Evolutionary conservation across 805 yeast genomes (phyloP).

Genomic region (Wickerhamomyces rabaulensis): DNA sequence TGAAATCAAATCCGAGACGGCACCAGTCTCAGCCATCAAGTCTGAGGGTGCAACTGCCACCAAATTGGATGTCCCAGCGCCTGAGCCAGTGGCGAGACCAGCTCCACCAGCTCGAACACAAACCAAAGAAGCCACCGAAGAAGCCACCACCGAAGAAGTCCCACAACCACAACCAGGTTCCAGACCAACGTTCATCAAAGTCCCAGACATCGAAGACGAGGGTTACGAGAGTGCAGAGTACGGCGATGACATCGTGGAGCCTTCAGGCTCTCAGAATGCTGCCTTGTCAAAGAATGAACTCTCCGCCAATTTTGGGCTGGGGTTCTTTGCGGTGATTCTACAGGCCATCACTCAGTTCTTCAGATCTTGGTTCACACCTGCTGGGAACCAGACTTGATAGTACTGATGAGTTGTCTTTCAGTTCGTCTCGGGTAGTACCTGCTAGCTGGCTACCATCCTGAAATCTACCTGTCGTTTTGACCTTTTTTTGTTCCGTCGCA

Average conservation of each 20-base stretch:
- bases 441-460: no score
- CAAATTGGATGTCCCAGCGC: constrained; percentile 2
- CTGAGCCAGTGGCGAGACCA: neutral
- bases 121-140: neutral
- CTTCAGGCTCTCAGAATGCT: neutral
- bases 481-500: neutral
- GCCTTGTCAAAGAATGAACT: neutral
- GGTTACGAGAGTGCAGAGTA: neutral
- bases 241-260: neutral
- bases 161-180: constrained; percentile 2
- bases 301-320: constrained; percentile 5
- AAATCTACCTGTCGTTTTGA: no score
- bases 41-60: neutral
- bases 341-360: constrained; percentile 21
- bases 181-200: constrained; percentile 1
- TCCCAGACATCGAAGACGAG: neutral
- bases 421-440: no score
- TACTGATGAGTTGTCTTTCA: no score
- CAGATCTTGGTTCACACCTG: constrained; percentile 16
- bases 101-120: constrained; percentile 2
- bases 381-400: neutral
- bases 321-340: constrained; percentile 18
- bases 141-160: neutral
- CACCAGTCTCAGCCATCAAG: neutral
- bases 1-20: neutral